These are phyloP conservation scores for Mortierella sp. DNA, from an alignment of 371 early-diverging fungal species.

Conservation along the genomic window DNA sequence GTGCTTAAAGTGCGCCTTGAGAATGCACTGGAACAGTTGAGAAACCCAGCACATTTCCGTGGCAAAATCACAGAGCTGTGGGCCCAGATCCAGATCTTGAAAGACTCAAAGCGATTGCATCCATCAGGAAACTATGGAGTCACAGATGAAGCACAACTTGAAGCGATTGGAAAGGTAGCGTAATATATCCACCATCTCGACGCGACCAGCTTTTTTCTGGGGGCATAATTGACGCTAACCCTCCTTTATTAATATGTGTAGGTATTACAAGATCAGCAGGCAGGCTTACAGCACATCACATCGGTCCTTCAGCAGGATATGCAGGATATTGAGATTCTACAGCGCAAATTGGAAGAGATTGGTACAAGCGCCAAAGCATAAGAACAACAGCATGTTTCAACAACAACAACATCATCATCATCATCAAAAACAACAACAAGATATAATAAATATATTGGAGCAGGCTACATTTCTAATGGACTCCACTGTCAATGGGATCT, in stretches of 20 bases:
- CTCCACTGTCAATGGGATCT: too few species aligned
- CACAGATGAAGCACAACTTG: slow-evolving; percentile 60
- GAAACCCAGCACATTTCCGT: slow-evolving; percentile 83
- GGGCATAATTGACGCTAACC: background rate
- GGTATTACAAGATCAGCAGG: slow-evolving; percentile 73
- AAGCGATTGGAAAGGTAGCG: slow-evolving; percentile 62
- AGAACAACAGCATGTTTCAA: background rate
- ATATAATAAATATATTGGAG: too few species aligned
- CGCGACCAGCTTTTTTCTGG: too few species aligned
- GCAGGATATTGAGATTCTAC: slow-evolving; percentile 52
- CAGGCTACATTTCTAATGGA: too few species aligned
- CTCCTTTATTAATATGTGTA: slow-evolving; percentile 12
- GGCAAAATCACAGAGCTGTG: slow-evolving; percentile 86
- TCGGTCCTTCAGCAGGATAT: slow-evolving; percentile 66
- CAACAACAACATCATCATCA: too few species aligned
- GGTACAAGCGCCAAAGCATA: slow-evolving; percentile 32
- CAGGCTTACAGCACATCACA: slow-evolving; percentile 73
- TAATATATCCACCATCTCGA: too few species aligned
- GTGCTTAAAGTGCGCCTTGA: slow-evolving; percentile 78
- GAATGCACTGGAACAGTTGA: slow-evolving; percentile 77
- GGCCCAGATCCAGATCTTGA: slow-evolving; percentile 82
- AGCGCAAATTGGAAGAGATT: slow-evolving; percentile 52
- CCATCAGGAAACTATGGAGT: slow-evolving; percentile 56
- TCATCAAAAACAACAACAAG: too few species aligned
- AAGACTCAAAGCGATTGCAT: slow-evolving; percentile 74